These are phyloP conservation scores for Penicillium sp. DNA, from an alignment of 2,329 filamentous ascomycete genomes.

Conservation along the genomic window DNA sequence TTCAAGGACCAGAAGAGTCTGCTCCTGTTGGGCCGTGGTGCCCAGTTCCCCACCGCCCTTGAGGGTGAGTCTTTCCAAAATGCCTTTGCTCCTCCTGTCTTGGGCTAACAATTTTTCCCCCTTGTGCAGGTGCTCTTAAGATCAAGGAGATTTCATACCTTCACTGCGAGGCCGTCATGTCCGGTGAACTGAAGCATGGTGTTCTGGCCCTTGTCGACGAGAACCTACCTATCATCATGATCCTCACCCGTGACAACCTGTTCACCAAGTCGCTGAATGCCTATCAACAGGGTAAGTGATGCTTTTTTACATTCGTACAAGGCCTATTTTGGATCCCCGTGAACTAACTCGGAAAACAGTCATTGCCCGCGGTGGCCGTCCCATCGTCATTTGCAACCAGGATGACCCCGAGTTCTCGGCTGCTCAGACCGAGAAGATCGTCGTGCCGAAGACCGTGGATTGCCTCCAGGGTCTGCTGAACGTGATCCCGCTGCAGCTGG, in stretches of 20 bases:
- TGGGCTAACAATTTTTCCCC: background rate
- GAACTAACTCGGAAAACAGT: slow-evolving; percentile 55
- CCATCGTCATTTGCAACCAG: slow-evolving; percentile 97
- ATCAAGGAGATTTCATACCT: slow-evolving; percentile 99
- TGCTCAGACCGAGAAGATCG: slow-evolving; percentile 91
- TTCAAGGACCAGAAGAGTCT: slow-evolving; percentile 98
- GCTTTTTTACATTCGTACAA: background rate
- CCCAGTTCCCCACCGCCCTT: slow-evolving; percentile 90
- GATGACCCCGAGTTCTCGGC: slow-evolving; percentile 83
- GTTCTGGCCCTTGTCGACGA: slow-evolving; percentile 96
- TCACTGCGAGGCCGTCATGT: slow-evolving; percentile 99
- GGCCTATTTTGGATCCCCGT: slow-evolving; percentile 7
- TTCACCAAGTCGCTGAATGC: slow-evolving; percentile 99
- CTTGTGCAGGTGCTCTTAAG: slow-evolving; percentile 71
- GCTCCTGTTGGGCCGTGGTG: slow-evolving; percentile 87
- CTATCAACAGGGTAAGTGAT: slow-evolving; percentile 81
- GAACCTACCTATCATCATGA: slow-evolving; percentile 99
- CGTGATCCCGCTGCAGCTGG: slow-evolving; percentile 94
- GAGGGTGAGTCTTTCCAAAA: slow-evolving; percentile 59
- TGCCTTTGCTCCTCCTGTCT: background rate
- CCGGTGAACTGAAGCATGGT: slow-evolving; percentile 98
- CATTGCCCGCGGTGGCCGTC: slow-evolving; percentile 90
- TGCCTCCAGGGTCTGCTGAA: slow-evolving; percentile 95
- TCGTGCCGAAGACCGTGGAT: slow-evolving; percentile 94
- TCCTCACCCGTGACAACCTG: slow-evolving; percentile 90